Conservation (phyloP, 768 basidiomycete genomes). For the Leccinum incarnatum region DNA sequence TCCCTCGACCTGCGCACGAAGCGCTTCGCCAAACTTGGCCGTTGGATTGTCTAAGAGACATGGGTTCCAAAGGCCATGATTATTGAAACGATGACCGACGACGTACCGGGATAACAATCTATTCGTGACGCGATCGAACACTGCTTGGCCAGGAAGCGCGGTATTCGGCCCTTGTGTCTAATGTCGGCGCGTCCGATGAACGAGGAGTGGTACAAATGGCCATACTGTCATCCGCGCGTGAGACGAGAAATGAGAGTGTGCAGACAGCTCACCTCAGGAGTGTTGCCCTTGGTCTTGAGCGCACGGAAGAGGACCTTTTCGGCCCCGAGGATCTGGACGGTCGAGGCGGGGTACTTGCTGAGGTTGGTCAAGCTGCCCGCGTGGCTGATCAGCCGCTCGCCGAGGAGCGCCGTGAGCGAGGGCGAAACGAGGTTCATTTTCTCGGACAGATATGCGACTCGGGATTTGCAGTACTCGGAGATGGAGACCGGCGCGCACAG, state of each 20-base stretch:
- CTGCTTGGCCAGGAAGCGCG: constrained; percentile 98
- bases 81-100: neutral
- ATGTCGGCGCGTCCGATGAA: constrained; percentile 95
- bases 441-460: constrained; percentile 84
- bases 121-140: constrained; percentile 96
- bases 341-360: constrained; percentile 97
- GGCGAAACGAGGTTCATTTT: constrained; percentile 99
- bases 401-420: constrained; percentile 84
- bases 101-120: constrained; percentile 85
- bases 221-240: constrained; percentile 61
- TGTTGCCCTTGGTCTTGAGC: constrained; percentile 98
- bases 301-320: constrained; percentile 98
- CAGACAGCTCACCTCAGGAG: constrained; percentile 68
- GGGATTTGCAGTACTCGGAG: constrained; percentile 88
- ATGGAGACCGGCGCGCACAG: constrained; percentile 84
- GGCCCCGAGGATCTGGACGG: constrained; percentile 96
- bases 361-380: constrained; percentile 95
- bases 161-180: constrained; percentile 96
- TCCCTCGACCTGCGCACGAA: constrained; percentile 93
- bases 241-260: neutral
- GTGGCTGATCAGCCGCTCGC: constrained; percentile 92
- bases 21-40: constrained; percentile 91
- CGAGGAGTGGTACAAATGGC: constrained; percentile 96
- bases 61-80: neutral
- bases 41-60: constrained; percentile 66